These are phyloP conservation scores for Salinomyces thailandicus DNA, from an alignment of 2,329 filamentous ascomycete species.

Conservation along the genomic window DNA sequence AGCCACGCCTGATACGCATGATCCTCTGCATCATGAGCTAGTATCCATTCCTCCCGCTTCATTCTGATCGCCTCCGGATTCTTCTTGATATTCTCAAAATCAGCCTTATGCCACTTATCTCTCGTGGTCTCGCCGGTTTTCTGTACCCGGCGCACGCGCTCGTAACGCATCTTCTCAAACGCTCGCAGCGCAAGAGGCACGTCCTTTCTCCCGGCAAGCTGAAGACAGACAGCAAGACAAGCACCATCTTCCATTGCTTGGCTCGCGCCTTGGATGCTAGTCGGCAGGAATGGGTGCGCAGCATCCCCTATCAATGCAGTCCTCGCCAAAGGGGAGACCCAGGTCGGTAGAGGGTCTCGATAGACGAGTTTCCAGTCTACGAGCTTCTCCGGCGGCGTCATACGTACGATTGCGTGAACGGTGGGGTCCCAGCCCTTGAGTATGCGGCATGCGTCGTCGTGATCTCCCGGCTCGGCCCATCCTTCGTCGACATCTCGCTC, in stretches of 20 bases:
- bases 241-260: conserved; percentile 46
- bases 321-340: conserved; percentile 41
- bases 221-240: conserved; percentile 36
- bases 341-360: conserved; percentile 44
- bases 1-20: conserved; percentile 33
- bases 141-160: conserved; percentile 14
- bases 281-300: conserved; percentile 44
- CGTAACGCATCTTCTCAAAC: conserved; percentile 19
- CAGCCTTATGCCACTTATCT: conserved; percentile 42
- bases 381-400: conserved; percentile 24
- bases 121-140: conserved; percentile 14
- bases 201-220: conserved; percentile 33
- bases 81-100: conserved; percentile 38
- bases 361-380: conserved; percentile 50
- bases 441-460: conserved; percentile 34
- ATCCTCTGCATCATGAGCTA: conserved; percentile 40
- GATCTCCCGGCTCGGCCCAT: conserved; percentile 37
- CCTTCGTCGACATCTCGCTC: conserved; percentile 38
- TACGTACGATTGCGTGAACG: conserved; percentile 37
- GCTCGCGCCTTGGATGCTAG: conserved; percentile 43
- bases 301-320: conserved; percentile 45
- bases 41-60: conserved; percentile 39
- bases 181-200: conserved; percentile 20
- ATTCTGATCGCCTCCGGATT: conserved; percentile 39
- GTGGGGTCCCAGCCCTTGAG: conserved; percentile 35